Base-by-base conservation (phyloP, 805 yeast genomes). In the Suhomyces vadensis region DNA sequence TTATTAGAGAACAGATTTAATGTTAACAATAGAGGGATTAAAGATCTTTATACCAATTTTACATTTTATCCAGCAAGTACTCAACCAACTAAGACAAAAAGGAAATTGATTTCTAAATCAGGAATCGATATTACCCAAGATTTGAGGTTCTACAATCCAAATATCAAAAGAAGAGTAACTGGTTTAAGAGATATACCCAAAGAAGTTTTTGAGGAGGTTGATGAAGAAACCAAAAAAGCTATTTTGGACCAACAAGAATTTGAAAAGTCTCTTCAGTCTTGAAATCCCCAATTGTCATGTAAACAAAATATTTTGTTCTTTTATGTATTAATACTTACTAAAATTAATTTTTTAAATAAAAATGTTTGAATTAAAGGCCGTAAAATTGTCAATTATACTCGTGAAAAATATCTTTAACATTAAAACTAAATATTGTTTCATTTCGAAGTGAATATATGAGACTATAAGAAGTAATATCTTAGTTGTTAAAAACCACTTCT, bases 21-120 rank as follows among this genome's bases (percentile, higher is more conserved):
- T 16, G 75, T 77, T 19, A 67, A 77, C 29, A 61, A 75, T 16
- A 71, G 81, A 39, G 91, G 91, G 1, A 61, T 79, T 16, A 81
- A 82, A 57, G 98, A 92, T 60, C 79, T 85, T 1, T 92, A 90
- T 62, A 86, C 96, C 0, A 95, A 95, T n/a, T 73, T 85, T 24
- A 71, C 75, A 27, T 88, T 89, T 60, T 80, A 79, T 25, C 97
- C 98, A 3, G 60, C 56, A 16, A 69, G 73, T 4, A 84, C 95
- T 6, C 99, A 94, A 65, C 88, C 98, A 1, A 69, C 77, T 5
- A 56, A 57, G 36, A 67, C 73, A 5, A 52, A 58, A 23, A 69
- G 64, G 39, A 43, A 64, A 1, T 61, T 58, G 0, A 59, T 53
- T 6, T 44, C 60, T 3, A 39, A 23, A 9, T 50, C 52, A 4